Evolutionary conservation across 164 flowering plant species (phyloP), one percentile per base, ranked within the genome.

Genomic region (Dillenia turbinata): DNA sequence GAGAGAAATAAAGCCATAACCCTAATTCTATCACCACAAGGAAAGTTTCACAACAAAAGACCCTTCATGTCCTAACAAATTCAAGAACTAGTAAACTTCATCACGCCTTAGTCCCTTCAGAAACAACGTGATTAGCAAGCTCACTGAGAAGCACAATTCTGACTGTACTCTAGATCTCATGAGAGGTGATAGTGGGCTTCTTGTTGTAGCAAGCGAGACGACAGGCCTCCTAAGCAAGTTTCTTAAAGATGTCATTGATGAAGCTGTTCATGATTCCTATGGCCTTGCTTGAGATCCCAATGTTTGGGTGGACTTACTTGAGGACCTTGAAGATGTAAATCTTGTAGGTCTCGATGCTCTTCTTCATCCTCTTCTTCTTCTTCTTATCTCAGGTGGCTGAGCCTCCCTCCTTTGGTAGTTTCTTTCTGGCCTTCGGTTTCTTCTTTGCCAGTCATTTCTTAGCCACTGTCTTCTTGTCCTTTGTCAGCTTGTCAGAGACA

Each of bases 71-170:
- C 26, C 26, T 24, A 24, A 24, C 26, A 24, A 24, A 24, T 63
- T 45, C 52, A 77, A 46, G 78, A 77, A n/a, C 81, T 80, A 0
- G 81, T 77, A 44, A 80, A 80, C 60, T 80, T 80, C 17, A 79
- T 80, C 1, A 80, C 81, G 83, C 83, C 71, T 80, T 80, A 1
- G 83, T 80, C 10, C 83, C 83, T 47, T 80, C 81, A 2, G 81
- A 80, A 8, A 77, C 83, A 22, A 81, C 81, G 54, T 80, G 84
- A 73, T 80, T 80, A 7, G 84, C 84, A 19, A 80, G 48, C 51
- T 80, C 81, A 6, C 84, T 81, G 2, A 81, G 84, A 33, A 80
- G 63, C 2, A 80, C 81, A 22, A 80, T 66, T 11, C 84, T 55
- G 2, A 80, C 81, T 2, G 81, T 78, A 9, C 81, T 77, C 75